Evolutionary conservation across 2,329 filamentous ascomycete genomes (phyloP).

Genomic region (Aspergillus quadrilineatus): DNA sequence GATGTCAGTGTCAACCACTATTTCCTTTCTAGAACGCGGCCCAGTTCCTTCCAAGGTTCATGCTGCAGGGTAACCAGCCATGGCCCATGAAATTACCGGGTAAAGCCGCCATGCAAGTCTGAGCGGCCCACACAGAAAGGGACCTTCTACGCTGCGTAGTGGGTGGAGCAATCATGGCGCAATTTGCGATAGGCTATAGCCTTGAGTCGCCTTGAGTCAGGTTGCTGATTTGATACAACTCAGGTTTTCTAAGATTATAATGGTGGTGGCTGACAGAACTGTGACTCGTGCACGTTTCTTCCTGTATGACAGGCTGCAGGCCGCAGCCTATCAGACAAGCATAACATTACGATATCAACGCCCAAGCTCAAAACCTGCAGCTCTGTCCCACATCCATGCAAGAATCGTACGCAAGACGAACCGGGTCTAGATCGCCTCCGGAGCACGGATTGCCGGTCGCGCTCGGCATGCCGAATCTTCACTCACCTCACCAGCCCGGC

Average conservation of each 20-base stretch:
- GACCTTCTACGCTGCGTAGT: background rate
- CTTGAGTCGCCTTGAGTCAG: background rate
- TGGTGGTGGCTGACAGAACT: background rate
- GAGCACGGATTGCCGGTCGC: slow-evolving; percentile 17
- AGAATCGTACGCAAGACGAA: slow-evolving; percentile 1
- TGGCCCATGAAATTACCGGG: background rate
- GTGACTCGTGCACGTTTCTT: background rate
- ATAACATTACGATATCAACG: background rate
- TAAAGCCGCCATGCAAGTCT: background rate
- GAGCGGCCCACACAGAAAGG: background rate
- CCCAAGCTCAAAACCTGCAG: background rate
- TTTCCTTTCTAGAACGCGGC: slow-evolving; percentile 18
- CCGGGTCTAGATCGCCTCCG: slow-evolving; percentile 8
- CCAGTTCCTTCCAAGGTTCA: slow-evolving; percentile 13
- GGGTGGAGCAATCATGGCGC: slow-evolving; percentile 1
- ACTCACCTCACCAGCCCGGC: background rate
- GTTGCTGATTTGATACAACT: too few species aligned
- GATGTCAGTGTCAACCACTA: background rate
- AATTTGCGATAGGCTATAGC: background rate
- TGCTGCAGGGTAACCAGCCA: slow-evolving; percentile 19
- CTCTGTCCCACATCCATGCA: background rate
- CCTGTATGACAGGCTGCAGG: background rate
- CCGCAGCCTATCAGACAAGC: background rate
- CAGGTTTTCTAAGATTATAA: background rate
- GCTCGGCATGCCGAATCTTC: slow-evolving; percentile 22